Evolutionary conservation across 805 yeast genomes (phyloP), one percentile per base, ranked within the genome.

Genomic region (Starmera amethionina): DNA sequence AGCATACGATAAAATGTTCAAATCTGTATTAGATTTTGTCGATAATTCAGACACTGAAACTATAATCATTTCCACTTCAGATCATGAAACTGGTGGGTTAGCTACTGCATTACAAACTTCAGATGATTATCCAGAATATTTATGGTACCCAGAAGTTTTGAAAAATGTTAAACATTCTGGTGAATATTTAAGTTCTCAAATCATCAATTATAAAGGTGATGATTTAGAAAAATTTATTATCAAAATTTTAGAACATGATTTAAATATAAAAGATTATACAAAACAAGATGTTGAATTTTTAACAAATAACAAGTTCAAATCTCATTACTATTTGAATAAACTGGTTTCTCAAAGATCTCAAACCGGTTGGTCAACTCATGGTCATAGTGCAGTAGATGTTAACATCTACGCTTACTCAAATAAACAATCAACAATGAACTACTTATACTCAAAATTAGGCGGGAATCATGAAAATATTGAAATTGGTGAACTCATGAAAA

Each of bases 291-390:
- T 80, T 22, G 52, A 59, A 4, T 51, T 44, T 2, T 56, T 82
- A 10, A 45, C 75, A 19, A 43, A 56, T 3, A 51, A 65, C 37
- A 54, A 56, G 33, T 46, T 49, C 1, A 49, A 54, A 33, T 54
- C 68, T 2, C 58, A 54, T 35, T 77, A 77, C 44, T 62, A 68
- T 32, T 59, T 87, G 42, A 82, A 84, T 53, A 70, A 78, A 41
- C 73, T 89, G 73, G 73, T 87, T 10, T 82, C 95, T 1, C 53
- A 63, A n/a, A 75, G 95, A 47, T 87, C 97, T 0, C 83, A 83
- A 59, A 76, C 87, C 14, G 97, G 96, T n/a, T 89, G 96, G 96
- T 72, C 95, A 9, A 89, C 97, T 0, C 95, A 87, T 54, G 97
- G 97, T 28, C 97, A 89, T 60, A 80, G 95, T 16, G 96, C 96